A percentile compares a stretch with the other conserved stretches of the same genome.
These are phyloP conservation scores for Epicoccum nigrum DNA, from an alignment of 2,329 filamentous ascomycete genomes.

Conservation along the genomic window DNA sequence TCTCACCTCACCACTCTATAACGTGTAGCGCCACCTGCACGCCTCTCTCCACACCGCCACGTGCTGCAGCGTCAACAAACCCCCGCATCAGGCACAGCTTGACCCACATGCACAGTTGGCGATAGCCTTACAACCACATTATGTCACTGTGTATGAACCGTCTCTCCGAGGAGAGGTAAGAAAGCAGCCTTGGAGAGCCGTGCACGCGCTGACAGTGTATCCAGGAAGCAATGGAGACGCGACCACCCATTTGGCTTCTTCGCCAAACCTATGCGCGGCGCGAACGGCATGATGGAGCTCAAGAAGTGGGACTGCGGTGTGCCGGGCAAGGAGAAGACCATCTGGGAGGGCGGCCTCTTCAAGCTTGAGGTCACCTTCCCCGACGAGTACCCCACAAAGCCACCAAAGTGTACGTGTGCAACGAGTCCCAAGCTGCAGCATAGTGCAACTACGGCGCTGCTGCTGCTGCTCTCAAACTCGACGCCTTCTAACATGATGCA, in stretches of 20 bases:
- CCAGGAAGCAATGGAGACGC: conserved; percentile 95
- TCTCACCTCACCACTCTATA: conserved; percentile 17
- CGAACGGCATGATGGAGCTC: conserved; percentile 82
- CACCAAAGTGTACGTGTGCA: conserved; percentile 83
- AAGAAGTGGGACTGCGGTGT: conserved; percentile 98
- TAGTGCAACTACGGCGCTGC: background rate
- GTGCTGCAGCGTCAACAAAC: background rate
- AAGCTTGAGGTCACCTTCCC: conserved; percentile 93
- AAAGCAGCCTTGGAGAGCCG: background rate
- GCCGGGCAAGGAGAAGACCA: conserved; percentile 93
- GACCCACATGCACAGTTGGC: background rate
- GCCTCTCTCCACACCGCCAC: no score
- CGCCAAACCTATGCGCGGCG: conserved; percentile 81
- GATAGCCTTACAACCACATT: conserved; percentile 3
- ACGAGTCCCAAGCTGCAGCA: background rate
- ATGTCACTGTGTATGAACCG: conserved; percentile 92
- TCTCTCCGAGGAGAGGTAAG: conserved; percentile 48
- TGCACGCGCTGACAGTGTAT: conserved; percentile 25
- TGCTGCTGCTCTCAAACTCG: no score
- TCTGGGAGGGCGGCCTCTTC: conserved; percentile 98
- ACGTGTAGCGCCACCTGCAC: conserved; percentile 6
- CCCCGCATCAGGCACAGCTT: background rate
- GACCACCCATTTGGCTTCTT: conserved; percentile 99
- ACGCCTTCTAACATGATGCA: conserved; percentile 47
- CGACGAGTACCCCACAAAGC: conserved; percentile 98